These are phyloP conservation scores for Phytopythium montanum DNA, from an alignment of 352 stramenopile genomes.

Conservation along the genomic window DNA sequence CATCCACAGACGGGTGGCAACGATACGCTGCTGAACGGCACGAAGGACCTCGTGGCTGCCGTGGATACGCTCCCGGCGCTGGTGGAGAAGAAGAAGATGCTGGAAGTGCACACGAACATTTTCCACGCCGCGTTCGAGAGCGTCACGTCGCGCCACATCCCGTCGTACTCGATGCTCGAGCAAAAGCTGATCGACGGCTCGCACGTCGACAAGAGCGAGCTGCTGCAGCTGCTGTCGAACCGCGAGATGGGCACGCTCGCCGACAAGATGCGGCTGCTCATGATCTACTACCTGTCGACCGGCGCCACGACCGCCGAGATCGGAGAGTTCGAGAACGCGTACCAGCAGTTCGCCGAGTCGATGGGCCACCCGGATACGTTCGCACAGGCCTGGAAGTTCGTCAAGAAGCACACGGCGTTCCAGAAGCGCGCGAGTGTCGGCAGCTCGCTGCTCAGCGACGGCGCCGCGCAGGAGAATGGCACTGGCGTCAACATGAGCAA, in stretches of 20 bases:
- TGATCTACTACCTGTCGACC: constrained; percentile 86
- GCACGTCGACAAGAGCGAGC: constrained; percentile 60
- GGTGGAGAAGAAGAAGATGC: constrained; percentile 87
- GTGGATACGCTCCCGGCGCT: constrained; percentile 79
- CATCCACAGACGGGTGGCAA: constrained; percentile 51
- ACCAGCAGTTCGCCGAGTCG: constrained; percentile 46
- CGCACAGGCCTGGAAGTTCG: constrained; percentile 66
- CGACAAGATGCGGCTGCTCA: constrained; percentile 84
- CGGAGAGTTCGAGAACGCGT: constrained; percentile 66
- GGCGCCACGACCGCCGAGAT: constrained; percentile 68
- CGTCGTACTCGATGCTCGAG: constrained; percentile 82
- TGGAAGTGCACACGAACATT: constrained; percentile 88
- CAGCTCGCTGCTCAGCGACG: constrained; percentile 31
- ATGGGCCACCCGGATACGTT: constrained; percentile 36
- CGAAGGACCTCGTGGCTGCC: constrained; percentile 79
- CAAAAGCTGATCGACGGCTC: constrained; percentile 84
- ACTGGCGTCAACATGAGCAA: constrained; percentile 69
- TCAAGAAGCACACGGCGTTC: constrained; percentile 81
- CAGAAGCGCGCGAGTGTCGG: constrained; percentile 75
- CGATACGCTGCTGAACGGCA: constrained; percentile 66
- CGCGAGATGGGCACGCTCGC: constrained; percentile 61
- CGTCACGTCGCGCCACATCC: constrained; percentile 76
- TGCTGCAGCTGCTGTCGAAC: constrained; percentile 64
- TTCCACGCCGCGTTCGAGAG: constrained; percentile 81
- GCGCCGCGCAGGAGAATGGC: constrained; percentile 14